Conservation (phyloP, 352 stramenopile genomes). For the Aphanomyces euteiches region DNA sequence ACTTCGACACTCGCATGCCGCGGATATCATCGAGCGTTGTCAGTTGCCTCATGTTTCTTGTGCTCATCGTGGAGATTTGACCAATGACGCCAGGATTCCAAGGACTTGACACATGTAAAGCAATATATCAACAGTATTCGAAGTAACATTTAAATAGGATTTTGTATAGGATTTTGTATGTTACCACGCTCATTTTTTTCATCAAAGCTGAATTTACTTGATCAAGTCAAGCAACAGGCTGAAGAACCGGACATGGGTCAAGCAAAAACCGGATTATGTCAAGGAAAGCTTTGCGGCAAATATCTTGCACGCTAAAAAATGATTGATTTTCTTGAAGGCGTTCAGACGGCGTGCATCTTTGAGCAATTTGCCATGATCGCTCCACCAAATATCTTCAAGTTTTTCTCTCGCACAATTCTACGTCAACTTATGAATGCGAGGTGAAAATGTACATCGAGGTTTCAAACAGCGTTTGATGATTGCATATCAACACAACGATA, state of each 20-base stretch:
- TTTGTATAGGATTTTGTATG: not conserved
- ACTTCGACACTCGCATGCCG: not conserved
- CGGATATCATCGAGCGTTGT: not conserved
- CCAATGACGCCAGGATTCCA: not conserved
- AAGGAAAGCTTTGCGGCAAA: conserved; percentile 53
- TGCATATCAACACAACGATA: conserved; percentile 44
- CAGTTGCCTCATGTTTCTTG: not conserved
- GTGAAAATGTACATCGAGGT: conserved; percentile 31
- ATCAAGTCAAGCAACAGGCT: no score
- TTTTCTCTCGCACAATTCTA: conserved; percentile 38
- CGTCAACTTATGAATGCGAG: not conserved
- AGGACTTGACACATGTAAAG: not conserved
- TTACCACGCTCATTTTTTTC: not conserved
- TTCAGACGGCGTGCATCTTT: conserved; percentile 41
- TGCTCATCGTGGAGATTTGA: not conserved
- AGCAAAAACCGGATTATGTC: no score
- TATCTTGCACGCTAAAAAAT: conserved; percentile 56
- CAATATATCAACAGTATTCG: not conserved
- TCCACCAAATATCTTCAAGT: conserved; percentile 47
- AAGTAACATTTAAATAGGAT: not conserved
- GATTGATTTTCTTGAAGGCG: conserved; percentile 51
- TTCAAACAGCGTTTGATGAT: conserved; percentile 46
- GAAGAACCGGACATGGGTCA: no score
- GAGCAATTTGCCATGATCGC: conserved; percentile 44
- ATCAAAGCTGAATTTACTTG: not conserved